phyloP scores from a whole-genome alignment of 192 early-diverging fungal genomes.

The Rhizoclosmatium sp. region DNA sequence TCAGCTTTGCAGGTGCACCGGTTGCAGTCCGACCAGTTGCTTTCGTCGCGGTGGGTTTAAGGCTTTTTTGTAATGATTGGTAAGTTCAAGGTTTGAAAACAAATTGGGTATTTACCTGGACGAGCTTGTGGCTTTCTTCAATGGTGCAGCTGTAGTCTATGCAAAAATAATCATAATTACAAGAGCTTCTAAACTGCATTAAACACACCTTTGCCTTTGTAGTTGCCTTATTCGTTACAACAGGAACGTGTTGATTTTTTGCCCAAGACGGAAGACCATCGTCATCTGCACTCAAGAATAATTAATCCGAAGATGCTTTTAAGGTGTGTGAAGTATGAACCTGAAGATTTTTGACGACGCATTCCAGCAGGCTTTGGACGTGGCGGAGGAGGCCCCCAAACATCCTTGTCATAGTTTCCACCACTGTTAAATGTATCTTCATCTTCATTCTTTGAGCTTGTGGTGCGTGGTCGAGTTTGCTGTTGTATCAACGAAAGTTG shows the following conservation, averaged over 20 bases:
- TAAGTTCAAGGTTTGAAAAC: background rate
- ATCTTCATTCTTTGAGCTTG: background rate
- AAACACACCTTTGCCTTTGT: conserved; percentile 18
- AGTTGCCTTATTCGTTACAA: conserved; percentile 13
- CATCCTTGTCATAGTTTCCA: conserved; percentile 53
- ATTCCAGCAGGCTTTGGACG: conserved; percentile 23
- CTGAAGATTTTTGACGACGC: conserved; percentile 4
- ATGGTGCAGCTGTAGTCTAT: conserved; percentile 1
- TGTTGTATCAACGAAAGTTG: background rate
- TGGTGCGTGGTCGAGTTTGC: background rate
- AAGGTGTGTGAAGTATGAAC: too few relatives aligned
- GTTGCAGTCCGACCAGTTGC: conserved; percentile 2
- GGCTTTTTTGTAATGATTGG: background rate
- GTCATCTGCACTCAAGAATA: conserved; percentile 28
- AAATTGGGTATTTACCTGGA: background rate
- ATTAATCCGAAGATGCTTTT: too few relatives aligned
- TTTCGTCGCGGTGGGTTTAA: conserved; percentile 33
- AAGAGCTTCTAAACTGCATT: background rate
- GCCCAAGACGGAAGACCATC: conserved; percentile 52
- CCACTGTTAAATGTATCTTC: too few relatives aligned
- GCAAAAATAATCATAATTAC: background rate
- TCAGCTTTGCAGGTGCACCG: conserved; percentile 15
- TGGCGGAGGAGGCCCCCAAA: conserved; percentile 62
- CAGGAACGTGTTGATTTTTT: conserved; percentile 35
- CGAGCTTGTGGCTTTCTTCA: conserved; percentile 12